Percentiles rank a stretch among this genome's conserved stretches.
phyloP scores from a whole-genome alignment of 2,329 filamentous ascomycete species.

The Claviceps monticola region DNA sequence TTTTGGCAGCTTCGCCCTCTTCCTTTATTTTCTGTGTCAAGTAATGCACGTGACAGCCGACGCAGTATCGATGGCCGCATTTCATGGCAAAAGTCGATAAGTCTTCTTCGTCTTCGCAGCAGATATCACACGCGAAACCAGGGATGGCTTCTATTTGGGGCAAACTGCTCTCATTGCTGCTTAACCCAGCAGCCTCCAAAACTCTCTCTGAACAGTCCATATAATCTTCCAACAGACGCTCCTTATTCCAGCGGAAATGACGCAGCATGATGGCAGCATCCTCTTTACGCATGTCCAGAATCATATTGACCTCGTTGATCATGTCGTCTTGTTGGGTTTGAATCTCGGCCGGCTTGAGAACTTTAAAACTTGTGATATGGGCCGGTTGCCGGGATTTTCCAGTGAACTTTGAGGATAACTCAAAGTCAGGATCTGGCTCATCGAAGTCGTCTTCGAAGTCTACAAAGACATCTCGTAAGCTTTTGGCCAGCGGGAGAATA shows the following conservation, averaged over 20 bases:
- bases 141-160: conserved; percentile 57
- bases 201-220: conserved; percentile 78
- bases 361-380: conserved; percentile 75
- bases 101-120: conserved; percentile 72
- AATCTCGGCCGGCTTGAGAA: conserved; percentile 69
- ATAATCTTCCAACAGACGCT: conserved; percentile 85
- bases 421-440: conserved; percentile 41
- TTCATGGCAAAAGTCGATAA: conserved; percentile 85
- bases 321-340: conserved; percentile 74
- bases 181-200: conserved; percentile 72
- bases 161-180: conserved; percentile 43
- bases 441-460: conserved; percentile 46
- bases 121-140: conserved; percentile 88
- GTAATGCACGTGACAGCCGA: conserved; percentile 86
- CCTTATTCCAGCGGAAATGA: conserved; percentile 90
- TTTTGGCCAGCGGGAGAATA: neutral
- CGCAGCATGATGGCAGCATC: conserved; percentile 82
- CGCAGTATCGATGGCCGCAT: conserved; percentile 86
- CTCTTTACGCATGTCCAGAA: conserved; percentile 79
- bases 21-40: conserved; percentile 84
- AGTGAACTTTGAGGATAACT: conserved; percentile 43
- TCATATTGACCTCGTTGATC: conserved; percentile 79
- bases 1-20: conserved; percentile 87
- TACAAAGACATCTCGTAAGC: conserved; percentile 10
- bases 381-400: conserved; percentile 57